Conservation (phyloP, 1,284 basidiomycete genomes). For the Farysia itapuensis region DNA sequence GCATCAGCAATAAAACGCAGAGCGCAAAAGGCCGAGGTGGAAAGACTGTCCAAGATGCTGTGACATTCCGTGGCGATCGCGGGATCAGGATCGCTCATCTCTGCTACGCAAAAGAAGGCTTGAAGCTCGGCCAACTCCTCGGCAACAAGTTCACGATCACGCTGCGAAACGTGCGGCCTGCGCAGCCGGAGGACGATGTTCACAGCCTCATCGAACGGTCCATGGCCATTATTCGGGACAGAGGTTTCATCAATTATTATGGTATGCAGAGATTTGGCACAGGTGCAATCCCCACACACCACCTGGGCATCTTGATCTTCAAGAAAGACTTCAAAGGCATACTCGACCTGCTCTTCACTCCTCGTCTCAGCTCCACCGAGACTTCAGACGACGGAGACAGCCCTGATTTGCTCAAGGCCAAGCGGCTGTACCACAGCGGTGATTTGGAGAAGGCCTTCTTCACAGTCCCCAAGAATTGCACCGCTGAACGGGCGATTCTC, state of each 20-base stretch:
- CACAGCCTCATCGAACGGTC: slow-evolving; percentile 69
- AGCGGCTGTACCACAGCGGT: slow-evolving; percentile 28
- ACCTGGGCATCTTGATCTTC: slow-evolving; percentile 85
- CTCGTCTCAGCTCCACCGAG: slow-evolving; percentile 11
- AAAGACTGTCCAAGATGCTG: slow-evolving; percentile 22
- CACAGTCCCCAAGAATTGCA: slow-evolving; percentile 83
- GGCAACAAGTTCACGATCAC: slow-evolving; percentile 96
- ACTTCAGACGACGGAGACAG: slow-evolving; percentile 25
- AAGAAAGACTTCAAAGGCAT: slow-evolving; percentile 69
- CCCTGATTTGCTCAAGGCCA: slow-evolving; percentile 22
- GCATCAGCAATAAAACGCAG: slow-evolving; percentile 57
- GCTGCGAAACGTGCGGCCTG: slow-evolving; percentile 68
- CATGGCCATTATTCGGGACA: slow-evolving; percentile 76
- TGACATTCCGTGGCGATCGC: slow-evolving; percentile 57
- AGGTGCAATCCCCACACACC: slow-evolving; percentile 89
- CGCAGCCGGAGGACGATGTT: slow-evolving; percentile 4
- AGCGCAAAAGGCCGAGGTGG: slow-evolving; percentile 6
- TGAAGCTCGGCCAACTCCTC: slow-evolving; percentile 91
- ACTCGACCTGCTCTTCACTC: slow-evolving; percentile 39
- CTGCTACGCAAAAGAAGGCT: slow-evolving; percentile 74
- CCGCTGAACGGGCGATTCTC: slow-evolving; percentile 87
- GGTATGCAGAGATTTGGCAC: slow-evolving; percentile 99
- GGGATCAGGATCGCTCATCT: slow-evolving; percentile 88
- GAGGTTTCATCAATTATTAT: slow-evolving; percentile 97
- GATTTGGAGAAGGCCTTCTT: slow-evolving; percentile 68